phyloP scores from a whole-genome alignment of 2,329 filamentous ascomycete species.

The Diaporthe eres region DNA sequence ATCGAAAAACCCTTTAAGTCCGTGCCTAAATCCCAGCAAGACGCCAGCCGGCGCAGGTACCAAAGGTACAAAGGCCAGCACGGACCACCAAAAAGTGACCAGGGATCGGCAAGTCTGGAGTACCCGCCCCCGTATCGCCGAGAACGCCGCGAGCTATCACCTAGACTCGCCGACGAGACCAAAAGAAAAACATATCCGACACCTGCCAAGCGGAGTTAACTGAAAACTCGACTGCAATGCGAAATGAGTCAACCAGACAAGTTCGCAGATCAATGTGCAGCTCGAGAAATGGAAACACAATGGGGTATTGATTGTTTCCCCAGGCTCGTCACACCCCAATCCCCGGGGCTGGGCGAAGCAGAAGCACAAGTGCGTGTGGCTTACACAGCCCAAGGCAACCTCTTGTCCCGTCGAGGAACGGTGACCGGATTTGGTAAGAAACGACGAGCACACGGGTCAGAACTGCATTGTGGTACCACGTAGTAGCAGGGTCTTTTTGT shows the following conservation, averaged over 20 bases:
- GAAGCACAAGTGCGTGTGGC: background rate
- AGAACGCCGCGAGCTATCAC: slow-evolving; percentile 22
- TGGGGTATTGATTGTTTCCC: background rate
- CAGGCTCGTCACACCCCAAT: background rate
- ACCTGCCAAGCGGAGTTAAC: background rate
- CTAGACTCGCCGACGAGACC: slow-evolving; percentile 12
- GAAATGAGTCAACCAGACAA: slow-evolving; percentile 10
- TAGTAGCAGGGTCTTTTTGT: background rate
- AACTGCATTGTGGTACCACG: background rate
- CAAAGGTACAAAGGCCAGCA: background rate
- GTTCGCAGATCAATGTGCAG: slow-evolving; percentile 1
- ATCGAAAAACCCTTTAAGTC: slow-evolving; percentile 2
- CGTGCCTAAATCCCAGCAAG: slow-evolving; percentile 1
- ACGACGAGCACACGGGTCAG: slow-evolving; percentile 10
- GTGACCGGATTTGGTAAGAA: slow-evolving; percentile 27
- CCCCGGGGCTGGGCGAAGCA: slow-evolving; percentile 20
- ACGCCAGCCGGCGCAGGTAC: background rate
- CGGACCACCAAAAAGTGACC: background rate
- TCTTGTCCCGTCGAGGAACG: background rate
- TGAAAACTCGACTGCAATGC: slow-evolving; percentile 10
- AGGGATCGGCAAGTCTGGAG: slow-evolving; percentile 7
- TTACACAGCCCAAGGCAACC: slow-evolving; percentile 31
- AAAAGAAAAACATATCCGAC: background rate
- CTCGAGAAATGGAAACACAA: background rate
- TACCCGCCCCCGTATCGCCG: slow-evolving; percentile 10